Base-by-base conservation (phyloP, 139 green algal genomes). In the Chlorella sorokiniana region DNA sequence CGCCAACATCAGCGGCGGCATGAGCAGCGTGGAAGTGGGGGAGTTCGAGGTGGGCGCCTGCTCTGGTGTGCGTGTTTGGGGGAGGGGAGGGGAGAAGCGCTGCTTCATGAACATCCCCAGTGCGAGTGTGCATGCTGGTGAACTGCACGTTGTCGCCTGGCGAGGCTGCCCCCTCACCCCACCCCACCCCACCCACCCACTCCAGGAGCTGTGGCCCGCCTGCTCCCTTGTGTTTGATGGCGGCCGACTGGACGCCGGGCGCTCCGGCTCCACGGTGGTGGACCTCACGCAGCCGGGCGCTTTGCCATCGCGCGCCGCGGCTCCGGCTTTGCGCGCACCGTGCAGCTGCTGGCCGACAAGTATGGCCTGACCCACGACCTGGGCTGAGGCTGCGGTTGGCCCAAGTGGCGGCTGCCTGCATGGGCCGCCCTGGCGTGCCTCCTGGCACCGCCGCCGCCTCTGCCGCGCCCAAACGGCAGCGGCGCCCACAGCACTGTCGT, bases 161-260 rank as follows among this genome's bases (percentile, higher is more conserved):
- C 6, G 18, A 65, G 18, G n/a, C 56, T 31, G 56, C 22, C 56
- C 29, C 56, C 29, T 22, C 22, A n/a, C 56, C 56, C 16, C 56
- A 40, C 69, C 37, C 38, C 69, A 25, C 38, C 69, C 44, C 69
- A 18, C 22, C 7, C 14, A 18, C 38, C 68, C 61, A 4, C 14
- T 25, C 51, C 48, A 76, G 76, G 78, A 91, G 29, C 82, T 96
- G 68, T 95, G 91, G 90, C 78, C 82, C 8, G 29, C 59, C 31
- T 94, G 90, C 76, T 79, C 65, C 31, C 83, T 86, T 0, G 88
- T 96, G 37, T 95, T 93, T 87, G 89, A 96, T 51, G 89, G 65
- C 27, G 90, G 89, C 1, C 35, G 18, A 35, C 63, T 95, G 11
- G 67, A 56, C 0, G 79, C 38, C 3, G 78, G 65, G 18, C 76